These are phyloP conservation scores for Vicia faba DNA, from an alignment of 306 rosid genomes.

Conservation along the genomic window DNA sequence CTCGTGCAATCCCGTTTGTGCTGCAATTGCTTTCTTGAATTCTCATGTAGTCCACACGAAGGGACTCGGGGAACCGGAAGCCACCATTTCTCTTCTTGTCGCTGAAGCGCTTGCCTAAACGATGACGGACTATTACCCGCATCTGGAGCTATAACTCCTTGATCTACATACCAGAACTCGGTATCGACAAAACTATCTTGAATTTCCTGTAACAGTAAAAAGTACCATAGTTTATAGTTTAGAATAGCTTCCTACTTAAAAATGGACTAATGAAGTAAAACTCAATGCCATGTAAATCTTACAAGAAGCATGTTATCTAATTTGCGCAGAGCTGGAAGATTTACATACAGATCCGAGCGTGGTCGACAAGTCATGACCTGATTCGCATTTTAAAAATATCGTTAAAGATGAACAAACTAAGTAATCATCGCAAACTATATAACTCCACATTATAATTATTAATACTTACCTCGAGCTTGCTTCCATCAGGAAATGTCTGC, in stretches of 20 bases:
- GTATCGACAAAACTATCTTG: constrained; percentile 67
- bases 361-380: constrained; percentile 96
- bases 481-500: constrained; percentile 89
- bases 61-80: constrained; percentile 94
- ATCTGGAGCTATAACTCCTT: constrained; percentile 79
- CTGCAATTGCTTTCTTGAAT: constrained; percentile 74
- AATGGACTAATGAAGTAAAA: constrained; percentile 8
- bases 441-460: neutral
- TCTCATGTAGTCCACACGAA: constrained; percentile 73
- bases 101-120: constrained; percentile 68
- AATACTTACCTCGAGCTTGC: constrained; percentile 71
- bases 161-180: constrained; percentile 96
- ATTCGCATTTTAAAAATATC: constrained; percentile 37
- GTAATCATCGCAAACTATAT: neutral
- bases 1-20: constrained; percentile 87
- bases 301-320: constrained; percentile 97
- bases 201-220: constrained; percentile 64
- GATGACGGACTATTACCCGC: constrained; percentile 70
- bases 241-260: constrained; percentile 35
- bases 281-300: constrained; percentile 42
- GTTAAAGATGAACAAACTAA: constrained; percentile 1
- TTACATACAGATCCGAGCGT: constrained; percentile 85
- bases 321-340: constrained; percentile 91
- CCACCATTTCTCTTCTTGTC: constrained; percentile 99
- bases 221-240: constrained; percentile 30